A percentile compares a stretch with the other conserved stretches of the same genome.
phyloP scores from a whole-genome alignment of 129 eudicot species.

The Gnaphalium uliginosum region DNA sequence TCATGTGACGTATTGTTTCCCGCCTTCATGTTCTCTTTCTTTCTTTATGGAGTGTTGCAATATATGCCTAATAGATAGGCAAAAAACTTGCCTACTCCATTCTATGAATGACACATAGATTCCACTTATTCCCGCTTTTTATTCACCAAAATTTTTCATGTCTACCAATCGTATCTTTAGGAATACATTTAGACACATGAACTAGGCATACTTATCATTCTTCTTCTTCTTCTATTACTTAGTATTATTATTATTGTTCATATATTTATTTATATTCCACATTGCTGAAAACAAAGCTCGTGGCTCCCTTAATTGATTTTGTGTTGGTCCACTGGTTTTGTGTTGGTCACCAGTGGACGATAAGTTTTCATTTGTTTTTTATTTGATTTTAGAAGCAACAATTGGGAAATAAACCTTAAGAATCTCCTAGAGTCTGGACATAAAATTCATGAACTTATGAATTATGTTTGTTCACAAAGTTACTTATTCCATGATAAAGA shows the following conservation, averaged over 20 bases:
- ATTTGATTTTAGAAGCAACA: neutral
- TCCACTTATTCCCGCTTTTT: neutral
- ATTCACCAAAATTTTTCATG: neutral
- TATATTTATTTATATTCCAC: neutral
- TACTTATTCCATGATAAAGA: neutral
- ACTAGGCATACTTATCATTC: neutral
- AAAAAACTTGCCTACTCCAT: neutral
- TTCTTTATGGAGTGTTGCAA: neutral
- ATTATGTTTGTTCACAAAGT: neutral
- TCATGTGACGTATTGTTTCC: neutral
- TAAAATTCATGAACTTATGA: neutral
- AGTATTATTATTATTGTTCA: neutral
- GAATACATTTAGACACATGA: too few relatives aligned
- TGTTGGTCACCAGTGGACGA: constrained; percentile 4
- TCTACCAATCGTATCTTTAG: too few relatives aligned
- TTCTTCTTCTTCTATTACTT: neutral
- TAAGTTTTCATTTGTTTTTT: constrained; percentile 9
- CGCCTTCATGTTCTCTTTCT: neutral
- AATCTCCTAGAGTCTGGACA: neutral
- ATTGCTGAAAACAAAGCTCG: constrained; percentile 3
- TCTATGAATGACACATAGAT: neutral
- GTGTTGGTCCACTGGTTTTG: neutral
- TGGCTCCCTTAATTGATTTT: neutral
- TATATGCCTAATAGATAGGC: neutral
- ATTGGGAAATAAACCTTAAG: neutral